These are phyloP conservation scores for Phytophthora crassamura DNA, from an alignment of 352 stramenopile genomes.

Conservation along the genomic window DNA sequence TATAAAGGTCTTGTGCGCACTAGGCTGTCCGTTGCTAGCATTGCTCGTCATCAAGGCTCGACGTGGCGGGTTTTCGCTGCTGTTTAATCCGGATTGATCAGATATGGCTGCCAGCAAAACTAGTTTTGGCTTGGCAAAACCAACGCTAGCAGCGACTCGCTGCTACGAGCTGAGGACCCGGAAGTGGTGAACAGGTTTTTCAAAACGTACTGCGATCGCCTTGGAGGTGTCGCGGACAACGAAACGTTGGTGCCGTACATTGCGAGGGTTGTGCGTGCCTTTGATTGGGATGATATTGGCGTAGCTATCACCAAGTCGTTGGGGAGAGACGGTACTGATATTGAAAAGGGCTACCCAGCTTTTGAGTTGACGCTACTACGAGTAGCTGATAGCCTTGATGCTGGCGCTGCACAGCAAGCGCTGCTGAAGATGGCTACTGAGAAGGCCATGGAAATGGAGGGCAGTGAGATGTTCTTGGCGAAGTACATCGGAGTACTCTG, in stretches of 20 bases:
- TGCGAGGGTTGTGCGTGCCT: neutral
- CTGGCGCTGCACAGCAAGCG: neutral
- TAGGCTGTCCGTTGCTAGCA: too few species aligned
- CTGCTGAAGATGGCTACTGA: too few species aligned
- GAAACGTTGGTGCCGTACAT: neutral
- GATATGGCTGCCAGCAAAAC: too few species aligned
- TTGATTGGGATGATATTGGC: slow-evolving; percentile 19
- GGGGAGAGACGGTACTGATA: neutral
- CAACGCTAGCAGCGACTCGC: too few species aligned
- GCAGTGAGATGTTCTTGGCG: neutral
- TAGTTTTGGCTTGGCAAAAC: too few species aligned
- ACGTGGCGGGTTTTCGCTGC: too few species aligned
- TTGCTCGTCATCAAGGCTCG: too few species aligned
- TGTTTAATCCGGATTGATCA: too few species aligned
- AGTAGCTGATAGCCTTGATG: neutral
- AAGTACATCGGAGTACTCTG: slow-evolving; percentile 2
- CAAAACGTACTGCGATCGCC: neutral
- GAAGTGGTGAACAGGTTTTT: slow-evolving; percentile 12
- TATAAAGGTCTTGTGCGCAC: too few species aligned
- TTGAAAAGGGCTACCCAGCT: neutral
- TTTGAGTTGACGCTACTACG: slow-evolving; percentile 12
- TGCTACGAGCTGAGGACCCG: slow-evolving; percentile 7
- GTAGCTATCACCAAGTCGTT: neutral
- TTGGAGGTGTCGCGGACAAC: slow-evolving; percentile 3
- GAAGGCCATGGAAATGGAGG: neutral